phyloP scores from a whole-genome alignment of 2,329 filamentous ascomycete species.

The Xylariales sp. region DNA sequence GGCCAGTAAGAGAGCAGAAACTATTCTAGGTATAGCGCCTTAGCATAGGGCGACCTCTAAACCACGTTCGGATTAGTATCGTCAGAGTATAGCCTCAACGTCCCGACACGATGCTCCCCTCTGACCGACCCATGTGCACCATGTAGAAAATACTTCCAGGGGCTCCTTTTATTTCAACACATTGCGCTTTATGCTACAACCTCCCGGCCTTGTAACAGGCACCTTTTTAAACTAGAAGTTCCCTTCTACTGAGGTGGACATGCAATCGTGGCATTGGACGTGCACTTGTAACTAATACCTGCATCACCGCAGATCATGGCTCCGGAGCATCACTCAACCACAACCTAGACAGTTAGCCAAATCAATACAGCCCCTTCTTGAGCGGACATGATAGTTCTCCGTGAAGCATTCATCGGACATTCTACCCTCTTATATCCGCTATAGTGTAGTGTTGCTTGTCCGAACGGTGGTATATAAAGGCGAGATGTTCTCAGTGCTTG shows the following conservation, averaged over 20 bases:
- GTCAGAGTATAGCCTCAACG: too few relatives aligned
- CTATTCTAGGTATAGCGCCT: slow-evolving; percentile 25
- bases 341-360: background rate
- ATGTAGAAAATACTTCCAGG: slow-evolving; percentile 20
- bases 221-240: too few relatives aligned
- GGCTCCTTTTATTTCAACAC: background rate
- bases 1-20: slow-evolving; percentile 35
- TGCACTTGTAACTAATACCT: slow-evolving; percentile 9
- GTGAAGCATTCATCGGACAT: background rate
- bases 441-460: background rate
- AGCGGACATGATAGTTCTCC: background rate
- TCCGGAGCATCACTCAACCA: background rate
- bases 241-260: background rate
- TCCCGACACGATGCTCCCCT: too few relatives aligned
- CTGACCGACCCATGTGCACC: too few relatives aligned
- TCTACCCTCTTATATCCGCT: slow-evolving; percentile 17
- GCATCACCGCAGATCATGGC: background rate
- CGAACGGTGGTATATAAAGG: slow-evolving; percentile 22
- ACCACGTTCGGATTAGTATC: background rate
- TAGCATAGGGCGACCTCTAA: background rate
- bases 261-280: background rate
- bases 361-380: background rate
- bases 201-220: background rate
- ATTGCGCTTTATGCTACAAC: background rate
- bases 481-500: background rate